Percentiles rank a stretch among this genome's conserved stretches.
Conservation (phyloP, 805 yeast genomes). For the Kodamaea restingae region DNA sequence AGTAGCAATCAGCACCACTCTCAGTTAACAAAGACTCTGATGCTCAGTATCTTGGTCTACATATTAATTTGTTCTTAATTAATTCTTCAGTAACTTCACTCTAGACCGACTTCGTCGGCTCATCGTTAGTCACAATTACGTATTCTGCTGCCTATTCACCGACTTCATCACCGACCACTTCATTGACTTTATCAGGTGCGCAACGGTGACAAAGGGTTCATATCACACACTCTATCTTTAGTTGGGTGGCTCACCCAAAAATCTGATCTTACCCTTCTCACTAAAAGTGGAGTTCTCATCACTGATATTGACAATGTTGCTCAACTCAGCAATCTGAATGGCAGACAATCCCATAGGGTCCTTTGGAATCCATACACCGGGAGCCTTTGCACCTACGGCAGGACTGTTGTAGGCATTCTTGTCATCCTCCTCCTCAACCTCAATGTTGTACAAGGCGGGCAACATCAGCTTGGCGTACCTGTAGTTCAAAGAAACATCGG, state of each 20-base stretch:
- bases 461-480: slow-evolving; percentile 30
- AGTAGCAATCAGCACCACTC: too few relatives aligned
- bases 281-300: slow-evolving; percentile 63
- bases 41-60: too few relatives aligned
- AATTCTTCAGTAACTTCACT: too few relatives aligned
- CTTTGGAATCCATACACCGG: slow-evolving; percentile 86
- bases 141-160: too few relatives aligned
- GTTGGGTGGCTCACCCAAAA: slow-evolving; percentile 31
- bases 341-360: slow-evolving; percentile 83
- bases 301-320: slow-evolving; percentile 53
- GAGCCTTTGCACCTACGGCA: slow-evolving; percentile 62
- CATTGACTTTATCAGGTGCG: too few relatives aligned
- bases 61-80: too few relatives aligned
- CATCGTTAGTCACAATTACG: too few relatives aligned
- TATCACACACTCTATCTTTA: background rate
- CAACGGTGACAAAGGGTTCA: too few relatives aligned
- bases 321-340: slow-evolving; percentile 52
- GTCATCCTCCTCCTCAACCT: slow-evolving; percentile 44
- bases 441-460: slow-evolving; percentile 33
- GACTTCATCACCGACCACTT: too few relatives aligned
- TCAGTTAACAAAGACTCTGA: too few relatives aligned
- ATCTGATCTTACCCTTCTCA: slow-evolving; percentile 30
- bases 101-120: too few relatives aligned
- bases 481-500: slow-evolving; percentile 54
- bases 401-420: slow-evolving; percentile 74